Evolutionary conservation across 2,329 filamentous ascomycete species (phyloP).

Genomic region (Fusarium tjaetaba): DNA sequence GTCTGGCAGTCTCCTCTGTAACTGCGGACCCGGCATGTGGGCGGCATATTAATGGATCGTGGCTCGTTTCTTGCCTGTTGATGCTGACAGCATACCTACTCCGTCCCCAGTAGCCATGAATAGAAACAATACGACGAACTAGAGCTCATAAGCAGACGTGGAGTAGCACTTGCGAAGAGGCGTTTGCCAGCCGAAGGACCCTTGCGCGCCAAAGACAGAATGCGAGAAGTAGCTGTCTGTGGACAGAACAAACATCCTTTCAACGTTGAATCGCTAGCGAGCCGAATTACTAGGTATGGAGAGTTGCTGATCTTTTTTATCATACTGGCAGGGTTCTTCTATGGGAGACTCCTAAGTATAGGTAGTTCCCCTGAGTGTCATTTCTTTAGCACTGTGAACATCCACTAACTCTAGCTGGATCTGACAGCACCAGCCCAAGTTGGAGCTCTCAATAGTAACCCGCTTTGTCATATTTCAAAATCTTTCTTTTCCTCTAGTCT

Average conservation of each 20-base stretch:
- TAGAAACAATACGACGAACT: slow-evolving; percentile 26
- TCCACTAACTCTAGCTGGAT: slow-evolving; percentile 12
- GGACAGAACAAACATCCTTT: background rate
- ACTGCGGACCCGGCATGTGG: slow-evolving; percentile 10
- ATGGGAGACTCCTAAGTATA: background rate
- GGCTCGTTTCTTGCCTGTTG: slow-evolving; percentile 2
- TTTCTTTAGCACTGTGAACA: slow-evolving; percentile 26
- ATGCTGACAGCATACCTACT: background rate
- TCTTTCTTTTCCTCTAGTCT: background rate
- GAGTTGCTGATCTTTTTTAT: slow-evolving; percentile 27
- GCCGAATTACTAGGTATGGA: background rate
- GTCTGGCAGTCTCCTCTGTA: slow-evolving; percentile 3
- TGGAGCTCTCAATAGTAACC: slow-evolving; percentile 6
- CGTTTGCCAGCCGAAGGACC: slow-evolving; percentile 9
- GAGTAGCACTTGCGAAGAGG: slow-evolving; percentile 10
- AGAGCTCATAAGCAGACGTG: slow-evolving; percentile 6
- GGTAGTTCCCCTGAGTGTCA: slow-evolving; percentile 10
- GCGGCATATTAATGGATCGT: background rate
- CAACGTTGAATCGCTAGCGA: background rate
- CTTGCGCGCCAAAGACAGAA: slow-evolving; percentile 3
- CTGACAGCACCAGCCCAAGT: slow-evolving; percentile 29
- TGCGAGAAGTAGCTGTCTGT: background rate
- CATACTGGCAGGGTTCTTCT: slow-evolving; percentile 10
- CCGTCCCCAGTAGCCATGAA: slow-evolving; percentile 19
- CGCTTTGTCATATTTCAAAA: slow-evolving; percentile 9